Evolutionary conservation across 257 asterid genomes (phyloP), one percentile per base, ranked within the genome.

Genomic region (Parsonsia alboflavescens): DNA sequence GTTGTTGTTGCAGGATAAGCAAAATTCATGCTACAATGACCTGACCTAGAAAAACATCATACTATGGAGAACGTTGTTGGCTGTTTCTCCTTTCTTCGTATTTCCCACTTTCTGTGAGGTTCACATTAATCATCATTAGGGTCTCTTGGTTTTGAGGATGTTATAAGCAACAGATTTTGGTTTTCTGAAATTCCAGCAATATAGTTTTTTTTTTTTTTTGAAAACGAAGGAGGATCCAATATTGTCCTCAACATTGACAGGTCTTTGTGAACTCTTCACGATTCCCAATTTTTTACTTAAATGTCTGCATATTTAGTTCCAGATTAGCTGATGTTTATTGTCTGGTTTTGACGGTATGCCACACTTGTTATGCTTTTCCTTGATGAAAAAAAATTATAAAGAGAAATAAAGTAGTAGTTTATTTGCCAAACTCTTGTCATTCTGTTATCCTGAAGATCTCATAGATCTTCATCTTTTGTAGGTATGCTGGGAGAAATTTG

Each of bases 401-500:
- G 12, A 22, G 16, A 22, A 41, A 62, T 19, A 10, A 41, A 26
- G 26, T 45, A 45, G 57, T n/a, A 45, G 21, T 69, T 24, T 9
- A 16, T 24, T 7, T 2, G 1, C 13, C 5, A 11, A 28, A 66
- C 71, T 21, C 11, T 6, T 44, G 56, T 48, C 21, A 45, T 21
- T 28, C 45, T 21, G 1, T 9, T 16, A 7, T 56, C 24, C 22
- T 75, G 49, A 33, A 50, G 16, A 19, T 70, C 33, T 56, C 46
- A 53, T 42, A 52, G 56, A 52, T 54, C 39, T 45, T 56, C 74
- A 21, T 70, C 28, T 7, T 66, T 4, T 59, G 61, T 57, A 88
- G 96, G 96, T 91, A 74, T 91, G 93, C 79, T 89, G 96, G 97
- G 93, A 91, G 71, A 91, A 91, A 80, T 91, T 89, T 63, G 93